Evolutionary conservation across 441 rosid species (phyloP), one percentile per base, ranked within the genome.

Genomic region (Gossypium gossypioides): DNA sequence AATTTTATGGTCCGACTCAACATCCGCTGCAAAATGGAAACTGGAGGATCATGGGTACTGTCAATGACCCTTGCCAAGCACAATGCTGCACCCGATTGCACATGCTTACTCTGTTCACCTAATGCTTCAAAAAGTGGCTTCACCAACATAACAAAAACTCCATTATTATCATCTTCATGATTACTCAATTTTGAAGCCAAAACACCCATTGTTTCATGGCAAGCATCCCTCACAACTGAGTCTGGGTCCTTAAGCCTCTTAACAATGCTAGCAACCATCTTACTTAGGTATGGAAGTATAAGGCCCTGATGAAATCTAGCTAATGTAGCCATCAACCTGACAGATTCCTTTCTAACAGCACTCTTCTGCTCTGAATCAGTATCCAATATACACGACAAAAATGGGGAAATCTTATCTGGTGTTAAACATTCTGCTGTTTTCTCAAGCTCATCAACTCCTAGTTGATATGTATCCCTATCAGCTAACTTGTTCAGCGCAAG

Each of bases 231-330:
- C n/a, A 91, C 96, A 62, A 85, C 81, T 7, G 98, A 84, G 71
- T 90, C 98, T 0, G 93, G 84, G 76, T 93, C 97, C 84, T 88
- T 90, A 46, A 93, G 98, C 75, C 98, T 75, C 86, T 88, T 93
- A 32, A 91, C 89, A 1, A 91, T 61, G 76, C 90, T 85, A 13
- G 86, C 78, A 56, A 90, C 89, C 90, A 93, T 91, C 88, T 89
- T 93, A 69, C 63, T 72, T 0, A 91, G 77, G 80, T 80, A 84
- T 0, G 91, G 91, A 3, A 71, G 82, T 13, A 86, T 59, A 52
- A 86, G 82, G n/a, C 74, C 79, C 46, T 75, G 79, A 54, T 91
- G 97, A 73, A 83, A 81, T 50, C 66, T 83, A 42, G 83, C 92
- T 74, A 93, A 60, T 18, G 86, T 79, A 69, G 86, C 95, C 81